Evolutionary conservation across 1,139 yeast genomes (phyloP), one percentile per base, ranked within the genome.

Genomic region (Debaryomycetaceae sp.): DNA sequence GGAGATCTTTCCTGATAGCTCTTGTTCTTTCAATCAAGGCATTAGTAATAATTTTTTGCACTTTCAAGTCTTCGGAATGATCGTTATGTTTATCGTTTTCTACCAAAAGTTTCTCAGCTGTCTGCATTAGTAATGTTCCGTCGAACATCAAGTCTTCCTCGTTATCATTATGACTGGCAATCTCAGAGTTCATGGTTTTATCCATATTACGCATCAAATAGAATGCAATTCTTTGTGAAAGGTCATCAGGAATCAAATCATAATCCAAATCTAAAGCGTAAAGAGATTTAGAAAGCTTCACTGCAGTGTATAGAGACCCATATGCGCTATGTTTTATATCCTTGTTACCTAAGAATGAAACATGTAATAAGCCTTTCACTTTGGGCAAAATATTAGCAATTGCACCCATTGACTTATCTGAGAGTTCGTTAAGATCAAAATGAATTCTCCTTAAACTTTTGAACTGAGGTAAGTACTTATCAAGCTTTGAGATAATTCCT

Each of bases 191-290:
- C 55, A 81, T 65, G 15, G 73, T 68, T 36, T 62, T 67, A 53
- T 87, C 91, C 85, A 89, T 83, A 56, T 89, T 89, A 53, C 85
- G 77, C 83, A 89, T 82, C 53, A 91, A 70, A 55, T 85, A 84
- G 44, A 86, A 78, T 0, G 95, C 94, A 46, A 89, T 79, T 57
- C 91, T 77, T 32, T 89, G 86, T 22, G 85, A 78, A 36, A 89
- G 69, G 46, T 80, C 81, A 46, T 83, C 89, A 14, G 87, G 78
- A 42, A 87, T 74, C 43, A 74, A 61, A 38, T 78, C 85, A 48
- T 79, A 77, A 54, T 88, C 95, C 40, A 87, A 65, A 51, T 87
- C 95, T 39, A 91, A 64, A 2, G 84, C 80, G 48, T 80, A 80
- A 19, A 91, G 67, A 4, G 85, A 72, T 24, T 67, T 67, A 0